Percentiles rank a stretch among this genome's conserved stretches.
Evolutionary conservation across 148 eudicot genomes (phyloP).

Genomic region (Vaccinium macrocarpon): DNA sequence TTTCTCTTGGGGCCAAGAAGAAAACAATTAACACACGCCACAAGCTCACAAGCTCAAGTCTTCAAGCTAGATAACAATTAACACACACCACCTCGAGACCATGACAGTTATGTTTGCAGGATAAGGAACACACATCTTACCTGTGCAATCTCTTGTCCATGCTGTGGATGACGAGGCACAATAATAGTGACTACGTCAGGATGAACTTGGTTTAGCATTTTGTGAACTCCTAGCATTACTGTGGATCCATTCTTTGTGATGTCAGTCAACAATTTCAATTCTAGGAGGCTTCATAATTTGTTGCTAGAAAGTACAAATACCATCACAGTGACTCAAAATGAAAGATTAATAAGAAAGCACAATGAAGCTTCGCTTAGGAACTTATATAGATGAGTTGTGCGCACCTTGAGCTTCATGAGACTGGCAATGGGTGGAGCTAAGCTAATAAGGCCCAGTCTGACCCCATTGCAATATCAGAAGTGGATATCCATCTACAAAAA

Average conservation of each 20-base stretch:
- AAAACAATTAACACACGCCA: not conserved
- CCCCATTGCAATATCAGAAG: too few relatives aligned
- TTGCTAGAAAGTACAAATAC: too few relatives aligned
- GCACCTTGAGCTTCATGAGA: too few relatives aligned
- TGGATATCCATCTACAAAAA: too few relatives aligned
- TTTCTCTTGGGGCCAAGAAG: too few relatives aligned
- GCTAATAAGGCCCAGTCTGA: too few relatives aligned
- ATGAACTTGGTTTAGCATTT: conserved; percentile 42
- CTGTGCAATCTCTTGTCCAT: conserved; percentile 54
- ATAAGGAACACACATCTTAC: conserved; percentile 37
- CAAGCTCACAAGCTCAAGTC: not conserved
- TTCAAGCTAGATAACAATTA: not conserved
- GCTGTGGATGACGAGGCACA: conserved; percentile 78
- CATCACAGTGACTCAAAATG: not conserved
- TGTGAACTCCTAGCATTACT: conserved; percentile 77
- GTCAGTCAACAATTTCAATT: conserved; percentile 17
- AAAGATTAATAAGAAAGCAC: too few relatives aligned
- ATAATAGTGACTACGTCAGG: conserved; percentile 62
- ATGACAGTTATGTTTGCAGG: not conserved
- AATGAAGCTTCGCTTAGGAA: too few relatives aligned
- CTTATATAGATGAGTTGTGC: too few relatives aligned
- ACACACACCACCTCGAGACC: not conserved
- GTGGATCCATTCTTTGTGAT: conserved; percentile 23
- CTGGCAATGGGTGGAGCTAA: too few relatives aligned
- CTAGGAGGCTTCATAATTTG: conserved; percentile 11